phyloP scores from a whole-genome alignment of 768 basidiomycete species.

The Amanita pallidorosea region DNA sequence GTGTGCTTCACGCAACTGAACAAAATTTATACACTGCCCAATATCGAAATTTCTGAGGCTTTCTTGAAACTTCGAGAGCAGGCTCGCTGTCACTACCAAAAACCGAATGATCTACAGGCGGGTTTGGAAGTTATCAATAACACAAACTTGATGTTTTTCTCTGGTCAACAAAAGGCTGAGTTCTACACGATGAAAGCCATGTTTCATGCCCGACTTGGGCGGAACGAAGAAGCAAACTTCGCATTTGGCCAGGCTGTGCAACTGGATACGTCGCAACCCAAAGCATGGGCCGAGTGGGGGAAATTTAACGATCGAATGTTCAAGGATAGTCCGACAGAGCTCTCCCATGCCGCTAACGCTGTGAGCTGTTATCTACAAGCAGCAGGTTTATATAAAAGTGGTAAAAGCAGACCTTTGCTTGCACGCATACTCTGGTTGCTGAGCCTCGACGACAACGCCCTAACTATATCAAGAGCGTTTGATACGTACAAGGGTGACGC shows the following conservation, averaged over 20 bases:
- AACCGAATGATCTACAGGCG: slow-evolving; percentile 83
- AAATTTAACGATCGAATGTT: slow-evolving; percentile 89
- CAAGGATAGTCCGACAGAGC: slow-evolving; percentile 70
- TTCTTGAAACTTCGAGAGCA: slow-evolving; percentile 98
- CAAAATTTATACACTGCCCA: slow-evolving; percentile 97
- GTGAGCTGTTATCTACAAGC: slow-evolving; percentile 98
- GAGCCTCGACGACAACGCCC: slow-evolving; percentile 73
- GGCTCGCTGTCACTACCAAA: slow-evolving; percentile 96
- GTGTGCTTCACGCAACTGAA: slow-evolving; percentile 92
- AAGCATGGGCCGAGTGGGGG: slow-evolving; percentile 99
- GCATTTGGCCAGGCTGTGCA: slow-evolving; percentile 95
- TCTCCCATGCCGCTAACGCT: slow-evolving; percentile 75
- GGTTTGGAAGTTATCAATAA: slow-evolving; percentile 99
- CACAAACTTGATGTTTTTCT: slow-evolving; percentile 98
- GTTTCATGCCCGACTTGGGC: slow-evolving; percentile 86
- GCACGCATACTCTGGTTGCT: slow-evolving; percentile 94
- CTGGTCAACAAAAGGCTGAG: slow-evolving; percentile 88
- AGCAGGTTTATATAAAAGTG: slow-evolving; percentile 87
- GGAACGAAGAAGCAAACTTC: slow-evolving; percentile 80
- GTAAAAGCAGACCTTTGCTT: slow-evolving; percentile 86
- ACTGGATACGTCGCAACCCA: slow-evolving; percentile 88
- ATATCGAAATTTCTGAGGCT: slow-evolving; percentile 99
- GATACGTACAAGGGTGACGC: slow-evolving; percentile 95
- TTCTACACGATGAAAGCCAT: slow-evolving; percentile 98
- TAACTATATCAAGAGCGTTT: slow-evolving; percentile 71